Evolutionary conservation across 345 rosid genomes (phyloP).

Genomic region (Lepidium sativum): DNA sequence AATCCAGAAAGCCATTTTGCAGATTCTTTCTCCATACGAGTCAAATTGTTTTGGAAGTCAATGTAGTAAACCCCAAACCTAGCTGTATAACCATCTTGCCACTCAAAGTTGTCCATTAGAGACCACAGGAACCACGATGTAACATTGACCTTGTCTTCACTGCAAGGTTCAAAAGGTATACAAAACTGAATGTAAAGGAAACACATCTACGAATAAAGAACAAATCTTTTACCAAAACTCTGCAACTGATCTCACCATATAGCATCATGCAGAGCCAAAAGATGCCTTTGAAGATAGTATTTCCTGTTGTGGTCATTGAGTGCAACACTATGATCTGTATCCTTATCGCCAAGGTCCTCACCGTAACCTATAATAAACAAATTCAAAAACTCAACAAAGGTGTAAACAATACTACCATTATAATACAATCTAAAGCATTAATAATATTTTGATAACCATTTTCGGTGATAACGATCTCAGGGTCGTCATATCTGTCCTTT

Average conservation of each 20-base stretch:
- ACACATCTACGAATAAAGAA: not conserved
- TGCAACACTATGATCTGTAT: conserved; percentile 16
- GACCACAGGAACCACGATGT: conserved; percentile 23
- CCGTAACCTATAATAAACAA: conserved; percentile 8
- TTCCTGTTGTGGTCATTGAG: conserved; percentile 29
- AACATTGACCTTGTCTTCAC: conserved; percentile 24
- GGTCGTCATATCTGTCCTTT: conserved; percentile 26
- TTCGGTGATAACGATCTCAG: conserved; percentile 40
- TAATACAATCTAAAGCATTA: not conserved
- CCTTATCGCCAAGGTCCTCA: conserved; percentile 25
- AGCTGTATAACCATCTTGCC: conserved; percentile 30
- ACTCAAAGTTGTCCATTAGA: conserved; percentile 27
- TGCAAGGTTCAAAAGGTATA: not conserved
- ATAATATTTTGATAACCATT: conserved; percentile 26
- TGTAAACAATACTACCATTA: not conserved
- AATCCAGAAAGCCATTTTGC: conserved; percentile 19
- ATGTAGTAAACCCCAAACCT: conserved; percentile 25
- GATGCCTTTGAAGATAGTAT: conserved; percentile 25
- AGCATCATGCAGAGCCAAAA: conserved; percentile 10
- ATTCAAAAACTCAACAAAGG: not conserved
- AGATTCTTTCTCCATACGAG: conserved; percentile 24
- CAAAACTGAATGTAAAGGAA: not conserved
- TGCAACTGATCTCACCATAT: conserved; percentile 9
- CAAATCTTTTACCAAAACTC: not conserved
- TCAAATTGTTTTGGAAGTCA: conserved; percentile 24